Percentiles rank a stretch among this genome's conserved stretches.
phyloP scores from a whole-genome alignment of 495 filamentous ascomycete species.

The Neurospora cerealis region DNA sequence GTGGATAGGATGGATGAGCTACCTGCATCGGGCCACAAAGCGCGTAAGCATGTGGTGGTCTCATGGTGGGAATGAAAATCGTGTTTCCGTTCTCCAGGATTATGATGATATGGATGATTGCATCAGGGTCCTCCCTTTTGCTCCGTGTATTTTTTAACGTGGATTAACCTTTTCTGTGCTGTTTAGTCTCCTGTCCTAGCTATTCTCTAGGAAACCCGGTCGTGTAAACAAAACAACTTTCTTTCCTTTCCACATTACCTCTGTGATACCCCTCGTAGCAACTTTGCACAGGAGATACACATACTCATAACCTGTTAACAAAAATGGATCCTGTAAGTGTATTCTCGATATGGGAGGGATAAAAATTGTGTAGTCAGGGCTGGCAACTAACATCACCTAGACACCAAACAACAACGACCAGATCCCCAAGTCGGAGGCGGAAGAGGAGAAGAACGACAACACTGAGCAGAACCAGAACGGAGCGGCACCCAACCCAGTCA shows the following conservation, averaged over 20 bases:
- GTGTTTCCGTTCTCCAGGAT: neutral
- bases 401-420: conserved; percentile 9
- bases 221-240: neutral
- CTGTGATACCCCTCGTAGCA: neutral
- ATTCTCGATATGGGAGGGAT: neutral
- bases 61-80: neutral
- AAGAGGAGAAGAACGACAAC: conserved; percentile 8
- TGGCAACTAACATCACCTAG: neutral
- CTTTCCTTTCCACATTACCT: neutral
- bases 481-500: conserved; percentile 3
- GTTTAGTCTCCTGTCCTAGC: neutral
- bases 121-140: neutral
- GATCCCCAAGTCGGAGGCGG: conserved; percentile 9
- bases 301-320: neutral
- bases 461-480: neutral
- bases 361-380: neutral
- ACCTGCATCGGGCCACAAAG: neutral
- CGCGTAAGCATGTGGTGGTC: neutral
- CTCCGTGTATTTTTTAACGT: neutral
- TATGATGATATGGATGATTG: neutral
- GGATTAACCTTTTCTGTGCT: neutral
- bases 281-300: neutral
- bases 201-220: neutral
- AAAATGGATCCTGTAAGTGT: conserved; percentile 20
- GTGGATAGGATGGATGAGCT: neutral